phyloP scores from a whole-genome alignment of 2,329 filamentous ascomycete species.

The Dendrostoma leiphaemia region DNA sequence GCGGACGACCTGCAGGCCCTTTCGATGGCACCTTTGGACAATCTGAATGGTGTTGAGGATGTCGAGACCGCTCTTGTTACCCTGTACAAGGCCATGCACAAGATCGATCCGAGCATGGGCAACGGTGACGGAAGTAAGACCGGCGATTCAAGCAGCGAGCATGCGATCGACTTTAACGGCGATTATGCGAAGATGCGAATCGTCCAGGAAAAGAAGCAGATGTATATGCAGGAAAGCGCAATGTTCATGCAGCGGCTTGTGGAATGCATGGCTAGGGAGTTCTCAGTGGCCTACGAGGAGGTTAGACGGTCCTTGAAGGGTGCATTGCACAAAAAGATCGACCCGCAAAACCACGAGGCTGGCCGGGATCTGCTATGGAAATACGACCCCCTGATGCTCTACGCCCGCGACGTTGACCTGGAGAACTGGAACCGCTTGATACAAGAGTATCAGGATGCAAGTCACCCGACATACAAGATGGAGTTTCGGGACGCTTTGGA shows the following conservation, averaged over 20 bases:
- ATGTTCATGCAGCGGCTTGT: slow-evolving; percentile 77
- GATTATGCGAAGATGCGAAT: slow-evolving; percentile 90
- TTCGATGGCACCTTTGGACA: slow-evolving; percentile 70
- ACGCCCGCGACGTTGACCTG: slow-evolving; percentile 79
- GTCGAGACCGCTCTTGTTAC: slow-evolving; percentile 76
- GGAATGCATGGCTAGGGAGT: slow-evolving; percentile 78
- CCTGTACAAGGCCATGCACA: slow-evolving; percentile 88
- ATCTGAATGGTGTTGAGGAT: slow-evolving; percentile 66
- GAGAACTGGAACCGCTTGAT: slow-evolving; percentile 79
- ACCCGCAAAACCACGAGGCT: slow-evolving; percentile 67
- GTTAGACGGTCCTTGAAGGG: slow-evolving; percentile 64
- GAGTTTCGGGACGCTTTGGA: slow-evolving; percentile 77
- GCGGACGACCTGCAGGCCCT: slow-evolving; percentile 72
- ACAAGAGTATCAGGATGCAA: slow-evolving; percentile 75
- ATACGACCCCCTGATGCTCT: slow-evolving; percentile 84
- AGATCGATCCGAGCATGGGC: slow-evolving; percentile 81
- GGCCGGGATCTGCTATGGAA: slow-evolving; percentile 78
- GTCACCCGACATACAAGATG: slow-evolving; percentile 73
- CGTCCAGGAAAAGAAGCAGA: slow-evolving; percentile 89
- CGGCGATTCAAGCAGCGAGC: slow-evolving; percentile 46
- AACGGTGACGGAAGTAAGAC: slow-evolving; percentile 46
- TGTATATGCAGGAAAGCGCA: slow-evolving; percentile 74
- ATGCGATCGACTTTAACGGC: slow-evolving; percentile 57
- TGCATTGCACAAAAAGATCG: slow-evolving; percentile 63
- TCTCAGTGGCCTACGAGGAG: slow-evolving; percentile 71